Percentiles rank a stretch among this genome's conserved stretches.
These are phyloP conservation scores for Diutina siamensis DNA, from an alignment of 1,139 yeast species.

Conservation along the genomic window DNA sequence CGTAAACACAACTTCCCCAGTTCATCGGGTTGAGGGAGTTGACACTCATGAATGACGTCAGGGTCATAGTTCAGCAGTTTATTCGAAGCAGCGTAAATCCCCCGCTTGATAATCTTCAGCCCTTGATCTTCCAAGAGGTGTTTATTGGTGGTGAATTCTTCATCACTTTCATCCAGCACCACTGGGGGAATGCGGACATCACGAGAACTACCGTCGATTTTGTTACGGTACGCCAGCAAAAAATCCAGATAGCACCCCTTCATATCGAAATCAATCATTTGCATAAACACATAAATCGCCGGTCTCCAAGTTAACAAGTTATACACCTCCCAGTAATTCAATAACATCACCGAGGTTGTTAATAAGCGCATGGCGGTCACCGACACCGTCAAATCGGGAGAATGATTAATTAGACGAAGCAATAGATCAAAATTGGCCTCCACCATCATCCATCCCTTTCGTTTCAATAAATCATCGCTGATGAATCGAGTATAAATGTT, in stretches of 20 bases:
- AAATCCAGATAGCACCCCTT: conserved; percentile 29
- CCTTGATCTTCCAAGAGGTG: conserved; percentile 8
- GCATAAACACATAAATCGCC: conserved; percentile 29
- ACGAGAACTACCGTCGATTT: not conserved
- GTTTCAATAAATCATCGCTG: conserved; percentile 18
- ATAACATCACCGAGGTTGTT: conserved; percentile 26
- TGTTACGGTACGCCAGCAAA: conserved; percentile 22
- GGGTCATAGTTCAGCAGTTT: conserved; percentile 39
- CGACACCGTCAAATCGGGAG: conserved; percentile 21
- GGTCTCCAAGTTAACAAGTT: conserved; percentile 34
- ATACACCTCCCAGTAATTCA: conserved; percentile 38
- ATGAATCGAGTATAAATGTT: conserved; percentile 17
- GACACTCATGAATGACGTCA: conserved; percentile 39
- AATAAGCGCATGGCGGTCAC: conserved; percentile 27
- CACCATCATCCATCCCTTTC: conserved; percentile 24
- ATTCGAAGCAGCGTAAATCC: conserved; percentile 13
- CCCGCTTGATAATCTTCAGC: conserved; percentile 16
- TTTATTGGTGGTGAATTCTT: not conserved
- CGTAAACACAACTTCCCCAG: conserved; percentile 58
- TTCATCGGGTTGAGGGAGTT: conserved; percentile 35
- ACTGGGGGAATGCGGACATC: not conserved
- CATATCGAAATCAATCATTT: conserved; percentile 28
- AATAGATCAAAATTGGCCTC: conserved; percentile 31
- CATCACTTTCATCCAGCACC: not conserved
- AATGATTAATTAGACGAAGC: conserved; percentile 23